Base-by-base conservation (phyloP, 2,329 filamentous ascomycete species). In the Penicillium sclerotigenum region DNA sequence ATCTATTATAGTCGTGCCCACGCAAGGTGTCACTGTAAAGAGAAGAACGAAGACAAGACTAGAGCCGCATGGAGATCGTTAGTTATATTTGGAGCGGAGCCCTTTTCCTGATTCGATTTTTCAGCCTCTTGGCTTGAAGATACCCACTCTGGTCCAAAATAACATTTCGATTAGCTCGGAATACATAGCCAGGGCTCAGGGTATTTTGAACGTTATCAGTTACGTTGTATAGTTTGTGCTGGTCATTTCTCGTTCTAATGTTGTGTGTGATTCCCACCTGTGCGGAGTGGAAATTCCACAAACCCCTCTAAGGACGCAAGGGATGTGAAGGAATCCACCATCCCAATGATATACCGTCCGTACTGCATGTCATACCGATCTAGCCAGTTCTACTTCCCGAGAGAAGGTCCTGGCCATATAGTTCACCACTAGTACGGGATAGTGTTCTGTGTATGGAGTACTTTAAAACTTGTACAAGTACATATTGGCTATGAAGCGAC, bases 281-380 rank as follows among this genome's bases (percentile, higher is more conserved):
- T 61, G 60, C 45, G 54, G 59, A 52, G 43, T 29, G 28, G 31
- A 11, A 45, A 22, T 38, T 16, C n/a, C n/a, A 43, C 7, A 14
- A 33, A 18, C 29, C 20, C 34, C 42, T 42, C n/a, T 13, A n/a
- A 56, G 14, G 52, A 64, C 43, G 59, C 60, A 65, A 65, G 63
- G 47, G 62, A 61, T 59, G 47, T 58, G 28, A 59, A 47, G 33
- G 33, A 36, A 18, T 29, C 47, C 53, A 54, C 36, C 26, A 31
- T 38, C 57, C 48, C 31, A 60, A 60, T 62, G 56, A 57, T 61
- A 46, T 43, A 55, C 51, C 38, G 52, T 59, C 58, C 52, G 58
- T 61, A 56, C 63, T 65, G 63, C 59, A 60, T 57, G 62, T 65
- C 62, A 65, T 65, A 55, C 45, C 54, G 54, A 59, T 54, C 57